Evolutionary conservation across 2,329 filamentous ascomycete genomes (phyloP), one percentile per base, ranked within the genome.

Genomic region (Beauveria scarabaeidicola): DNA sequence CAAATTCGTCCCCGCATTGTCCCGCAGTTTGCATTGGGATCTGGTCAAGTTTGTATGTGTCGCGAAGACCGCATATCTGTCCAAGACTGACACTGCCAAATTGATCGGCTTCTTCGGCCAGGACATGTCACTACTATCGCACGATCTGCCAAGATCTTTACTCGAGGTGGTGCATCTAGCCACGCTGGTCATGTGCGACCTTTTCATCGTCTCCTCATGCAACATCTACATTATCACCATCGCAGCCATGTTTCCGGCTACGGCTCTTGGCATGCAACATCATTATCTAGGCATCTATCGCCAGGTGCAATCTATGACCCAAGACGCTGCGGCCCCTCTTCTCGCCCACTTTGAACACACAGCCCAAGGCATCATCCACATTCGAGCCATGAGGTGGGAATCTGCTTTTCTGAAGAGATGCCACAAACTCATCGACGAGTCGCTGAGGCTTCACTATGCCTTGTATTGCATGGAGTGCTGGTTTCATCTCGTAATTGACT

Each of bases 321-420:
- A 74, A 1, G 71, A 75, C 61, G 67, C 68, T 1, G 70, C 69
- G 55, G 66, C 65, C 3, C 71, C 71, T 3, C 62, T 74, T 1
- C 73, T 72, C 52, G 69, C 68, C 0, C 66, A 68, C 32, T 71
- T 76, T 40, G 67, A 73, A 23, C 79, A 81, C 59, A 75, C 75
- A 4, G 62, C 78, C 0, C 69, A 71, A 13, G 78, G 79, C 1
- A 62, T 81, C 1, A 63, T 71, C 0, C 80, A 77, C 0, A 77
- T 82, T 48, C 74, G 81, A 19, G 78, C 81, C 1, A 83, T 82
- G 61, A 75, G 77, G 3, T 84, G 81, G 81, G 70, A 78, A 41
- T 65, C 69, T 1, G 65, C 69, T 4, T 74, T 77, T 60, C 69
- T 74, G 29, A 63, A 73, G 21, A 74, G 74, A 60, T 81, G 79